A percentile compares a stretch with the other conserved stretches of the same genome.
phyloP scores from a whole-genome alignment of 495 filamentous ascomycete species.

The Penicillium cinerascens region DNA sequence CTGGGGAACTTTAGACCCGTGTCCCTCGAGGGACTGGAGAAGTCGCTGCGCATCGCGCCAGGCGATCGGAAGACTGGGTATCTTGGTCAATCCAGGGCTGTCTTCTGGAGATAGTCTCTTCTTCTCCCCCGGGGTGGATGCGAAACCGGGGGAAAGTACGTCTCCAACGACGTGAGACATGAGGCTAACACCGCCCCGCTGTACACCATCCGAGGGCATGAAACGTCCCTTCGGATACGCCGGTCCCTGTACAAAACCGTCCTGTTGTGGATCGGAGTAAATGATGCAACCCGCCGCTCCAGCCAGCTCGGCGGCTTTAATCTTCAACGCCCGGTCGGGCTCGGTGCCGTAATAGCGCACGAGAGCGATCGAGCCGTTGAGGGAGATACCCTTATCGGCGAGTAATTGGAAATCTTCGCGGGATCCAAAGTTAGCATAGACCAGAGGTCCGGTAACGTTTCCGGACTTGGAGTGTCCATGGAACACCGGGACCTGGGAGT shows the following conservation, averaged over 20 bases:
- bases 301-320: conserved; percentile 82
- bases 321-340: conserved; percentile 68
- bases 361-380: conserved; percentile 78
- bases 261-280: conserved; percentile 82
- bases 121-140: conserved; percentile 65
- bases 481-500: conserved; percentile 67
- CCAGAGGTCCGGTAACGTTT: conserved; percentile 83
- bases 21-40: conserved; percentile 70
- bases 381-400: conserved; percentile 63
- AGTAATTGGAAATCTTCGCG: conserved; percentile 75
- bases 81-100: conserved; percentile 69
- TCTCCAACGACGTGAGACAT: conserved; percentile 82
- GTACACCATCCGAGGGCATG: conserved; percentile 77
- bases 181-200: conserved; percentile 77
- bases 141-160: conserved; percentile 82
- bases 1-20: conserved; percentile 66
- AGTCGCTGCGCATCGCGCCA: conserved; percentile 85
- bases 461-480: conserved; percentile 88
- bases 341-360: conserved; percentile 78
- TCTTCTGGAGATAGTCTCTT: conserved; percentile 62
- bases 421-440: conserved; percentile 92
- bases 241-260: conserved; percentile 68
- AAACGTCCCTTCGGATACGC: conserved; percentile 70
- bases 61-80: conserved; percentile 83
- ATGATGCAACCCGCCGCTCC: conserved; percentile 86